Evolutionary conservation across 495 filamentous ascomycete genomes (phyloP).

Genomic region (Neurospora sp.): DNA sequence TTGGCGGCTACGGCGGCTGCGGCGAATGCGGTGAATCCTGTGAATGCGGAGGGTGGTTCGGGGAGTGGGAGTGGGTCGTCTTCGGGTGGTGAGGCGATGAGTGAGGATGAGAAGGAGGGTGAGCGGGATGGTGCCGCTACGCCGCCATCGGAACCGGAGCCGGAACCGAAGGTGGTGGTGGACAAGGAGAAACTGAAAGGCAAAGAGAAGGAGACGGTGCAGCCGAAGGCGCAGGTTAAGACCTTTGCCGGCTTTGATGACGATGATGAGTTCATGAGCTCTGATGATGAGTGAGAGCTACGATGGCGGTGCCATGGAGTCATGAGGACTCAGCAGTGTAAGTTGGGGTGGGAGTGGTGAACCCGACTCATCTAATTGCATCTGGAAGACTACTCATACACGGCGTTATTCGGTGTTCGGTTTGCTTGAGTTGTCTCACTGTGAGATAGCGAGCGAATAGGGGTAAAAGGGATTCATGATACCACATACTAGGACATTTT

Average conservation of each 20-base stretch:
- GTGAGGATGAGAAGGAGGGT: constrained; percentile 24
- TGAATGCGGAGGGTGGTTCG: constrained; percentile 20
- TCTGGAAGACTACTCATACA: not conserved
- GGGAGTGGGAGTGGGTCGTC: constrained; percentile 28
- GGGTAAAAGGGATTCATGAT: not conserved
- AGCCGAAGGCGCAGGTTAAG: constrained; percentile 17
- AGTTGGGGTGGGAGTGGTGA: not conserved
- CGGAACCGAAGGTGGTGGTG: constrained; percentile 2
- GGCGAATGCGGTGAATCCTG: not conserved
- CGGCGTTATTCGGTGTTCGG: not conserved
- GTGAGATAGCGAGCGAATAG: not conserved
- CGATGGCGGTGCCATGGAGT: constrained; percentile 16
- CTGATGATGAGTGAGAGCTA: constrained; percentile 55
- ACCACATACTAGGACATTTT: not conserved
- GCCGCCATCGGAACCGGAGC: constrained; percentile 23
- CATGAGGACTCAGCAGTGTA: not conserved
- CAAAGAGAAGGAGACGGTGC: constrained; percentile 33
- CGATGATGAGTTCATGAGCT: constrained; percentile 82
- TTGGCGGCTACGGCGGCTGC: constrained; percentile 8
- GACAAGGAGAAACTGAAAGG: not conserved
- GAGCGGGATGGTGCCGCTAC: constrained; percentile 23
- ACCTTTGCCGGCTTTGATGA: constrained; percentile 82
- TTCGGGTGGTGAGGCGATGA: constrained; percentile 20
- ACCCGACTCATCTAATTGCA: not conserved
- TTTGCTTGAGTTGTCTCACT: not conserved